phyloP scores from a whole-genome alignment of 2,329 filamentous ascomycete species.

The Alternaria tenuissima region DNA sequence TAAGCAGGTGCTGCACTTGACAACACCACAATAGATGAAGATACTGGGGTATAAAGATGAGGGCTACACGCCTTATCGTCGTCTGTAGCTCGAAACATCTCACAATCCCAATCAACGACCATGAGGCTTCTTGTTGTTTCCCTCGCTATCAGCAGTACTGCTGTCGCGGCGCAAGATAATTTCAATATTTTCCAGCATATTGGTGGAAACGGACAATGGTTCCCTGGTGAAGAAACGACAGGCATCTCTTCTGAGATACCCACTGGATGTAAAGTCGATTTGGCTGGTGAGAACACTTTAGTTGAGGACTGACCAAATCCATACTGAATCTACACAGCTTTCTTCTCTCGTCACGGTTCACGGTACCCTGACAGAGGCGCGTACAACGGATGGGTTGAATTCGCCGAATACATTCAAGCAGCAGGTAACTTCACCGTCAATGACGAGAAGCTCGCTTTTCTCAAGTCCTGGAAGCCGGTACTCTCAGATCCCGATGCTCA shows the following conservation, averaged over 20 bases:
- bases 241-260: conserved; percentile 64
- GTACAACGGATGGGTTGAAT: conserved; percentile 63
- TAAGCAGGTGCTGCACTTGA: conserved; percentile 5
- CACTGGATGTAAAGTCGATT: conserved; percentile 65
- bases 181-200: conserved; percentile 49
- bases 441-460: conserved; percentile 62
- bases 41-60: conserved; percentile 11
- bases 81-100: not conserved
- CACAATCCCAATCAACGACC: not conserved
- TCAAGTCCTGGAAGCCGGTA: conserved; percentile 66
- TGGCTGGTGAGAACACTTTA: conserved; percentile 49
- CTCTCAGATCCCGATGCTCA: conserved; percentile 64
- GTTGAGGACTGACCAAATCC: not conserved
- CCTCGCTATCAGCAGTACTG: conserved; percentile 16
- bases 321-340: conserved; percentile 50
- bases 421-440: conserved; percentile 59
- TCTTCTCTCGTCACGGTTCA: conserved; percentile 68
- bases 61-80: not conserved
- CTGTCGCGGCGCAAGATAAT: conserved; percentile 26
- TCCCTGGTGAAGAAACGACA: conserved; percentile 59
- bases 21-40: not conserved
- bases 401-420: conserved; percentile 59
- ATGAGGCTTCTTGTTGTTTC: conserved; percentile 35
- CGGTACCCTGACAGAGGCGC: conserved; percentile 69
- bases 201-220: conserved; percentile 53